Evolutionary conservation across 768 basidiomycete genomes (phyloP).

Genomic region (Dentipellis sp.): DNA sequence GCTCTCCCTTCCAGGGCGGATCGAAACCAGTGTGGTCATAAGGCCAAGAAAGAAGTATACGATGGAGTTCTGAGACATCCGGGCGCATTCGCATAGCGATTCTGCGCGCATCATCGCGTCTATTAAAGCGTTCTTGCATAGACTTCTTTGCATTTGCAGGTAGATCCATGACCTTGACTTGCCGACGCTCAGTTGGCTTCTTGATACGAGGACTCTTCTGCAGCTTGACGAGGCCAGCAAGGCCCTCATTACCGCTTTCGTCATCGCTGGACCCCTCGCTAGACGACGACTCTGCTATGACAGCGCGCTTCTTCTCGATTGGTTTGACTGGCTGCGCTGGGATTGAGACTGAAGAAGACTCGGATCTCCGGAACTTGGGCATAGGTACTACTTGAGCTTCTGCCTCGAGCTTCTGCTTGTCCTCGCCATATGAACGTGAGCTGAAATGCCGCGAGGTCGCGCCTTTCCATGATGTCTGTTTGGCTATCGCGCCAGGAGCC

Average conservation of each 20-base stretch:
- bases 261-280: conserved; percentile 35
- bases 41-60: conserved; percentile 76
- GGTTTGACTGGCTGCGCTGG: neutral
- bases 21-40: conserved; percentile 57
- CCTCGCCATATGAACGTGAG: conserved; percentile 16
- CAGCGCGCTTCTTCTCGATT: conserved; percentile 2
- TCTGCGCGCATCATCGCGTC: conserved; percentile 53
- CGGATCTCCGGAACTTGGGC: conserved; percentile 25
- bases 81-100: conserved; percentile 69
- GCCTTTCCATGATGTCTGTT: conserved; percentile 9
- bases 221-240: conserved; percentile 10
- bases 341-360: conserved; percentile 4
- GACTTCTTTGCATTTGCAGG: conserved; percentile 33
- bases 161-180: conserved; percentile 54
- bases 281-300: conserved; percentile 29
- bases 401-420: conserved; percentile 29
- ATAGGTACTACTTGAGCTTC: conserved; percentile 25
- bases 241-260: conserved; percentile 25
- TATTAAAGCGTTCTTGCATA: conserved; percentile 39
- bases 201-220: conserved; percentile 32
- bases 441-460: neutral
- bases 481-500: conserved; percentile 15
- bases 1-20: conserved; percentile 43
- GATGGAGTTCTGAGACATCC: conserved; percentile 72
- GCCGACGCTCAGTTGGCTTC: conserved; percentile 49